A percentile compares a stretch with the other conserved stretches of the same genome.
Evolutionary conservation across 2,329 filamentous ascomycete species (phyloP).

Genomic region (Coniella vitis): DNA sequence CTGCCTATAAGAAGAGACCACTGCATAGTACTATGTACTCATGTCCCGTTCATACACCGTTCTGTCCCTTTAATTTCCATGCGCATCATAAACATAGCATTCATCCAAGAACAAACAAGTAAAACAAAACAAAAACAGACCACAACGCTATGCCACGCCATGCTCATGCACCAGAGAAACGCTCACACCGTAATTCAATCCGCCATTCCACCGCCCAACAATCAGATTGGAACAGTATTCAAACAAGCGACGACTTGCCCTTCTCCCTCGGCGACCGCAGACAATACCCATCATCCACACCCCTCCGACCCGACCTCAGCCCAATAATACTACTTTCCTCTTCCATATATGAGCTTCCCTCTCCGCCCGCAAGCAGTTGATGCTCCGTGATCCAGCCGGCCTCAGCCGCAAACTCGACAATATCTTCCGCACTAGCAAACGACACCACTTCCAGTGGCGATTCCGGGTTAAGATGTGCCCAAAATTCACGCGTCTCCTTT

Average conservation of each 20-base stretch:
- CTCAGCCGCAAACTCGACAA: slow-evolving; percentile 51
- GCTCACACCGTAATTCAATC: background rate
- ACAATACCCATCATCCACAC: slow-evolving; percentile 8
- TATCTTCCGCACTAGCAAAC: slow-evolving; percentile 49
- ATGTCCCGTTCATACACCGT: too few species aligned
- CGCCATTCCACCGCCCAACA: background rate
- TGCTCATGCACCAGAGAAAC: background rate
- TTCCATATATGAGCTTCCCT: slow-evolving; percentile 15
- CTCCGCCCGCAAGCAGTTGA: slow-evolving; percentile 35
- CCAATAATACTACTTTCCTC: slow-evolving; percentile 19
- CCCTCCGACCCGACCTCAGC: slow-evolving; percentile 3
- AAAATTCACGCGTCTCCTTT: slow-evolving; percentile 44
- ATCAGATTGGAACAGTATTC: background rate
- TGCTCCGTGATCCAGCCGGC: slow-evolving; percentile 49
- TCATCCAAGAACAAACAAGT: too few species aligned
- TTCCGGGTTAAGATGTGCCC: slow-evolving; percentile 45
- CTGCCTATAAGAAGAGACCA: too few species aligned
- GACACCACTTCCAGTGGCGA: slow-evolving; percentile 40
- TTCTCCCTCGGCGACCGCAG: slow-evolving; percentile 16
- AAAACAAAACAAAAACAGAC: background rate
- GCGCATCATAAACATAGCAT: too few species aligned
- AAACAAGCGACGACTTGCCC: slow-evolving; percentile 5
- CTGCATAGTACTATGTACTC: too few species aligned
- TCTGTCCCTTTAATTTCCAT: too few species aligned
- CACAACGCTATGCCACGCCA: too few species aligned